These are phyloP conservation scores for Takashimella tepidaria DNA, from an alignment of 1,284 basidiomycete genomes.

Conservation along the genomic window DNA sequence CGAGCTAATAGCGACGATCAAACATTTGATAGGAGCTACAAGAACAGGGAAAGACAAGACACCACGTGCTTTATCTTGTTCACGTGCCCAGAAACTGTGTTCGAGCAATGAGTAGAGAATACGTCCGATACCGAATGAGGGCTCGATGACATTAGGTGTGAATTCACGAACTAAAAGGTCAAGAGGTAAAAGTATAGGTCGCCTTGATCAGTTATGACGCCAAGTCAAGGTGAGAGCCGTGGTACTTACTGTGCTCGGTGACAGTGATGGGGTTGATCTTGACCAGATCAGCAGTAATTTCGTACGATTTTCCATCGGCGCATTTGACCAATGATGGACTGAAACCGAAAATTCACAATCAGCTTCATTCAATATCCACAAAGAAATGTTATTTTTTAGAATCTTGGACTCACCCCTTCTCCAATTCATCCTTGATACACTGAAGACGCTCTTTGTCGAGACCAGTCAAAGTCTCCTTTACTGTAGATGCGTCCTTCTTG, in stretches of 20 bases:
- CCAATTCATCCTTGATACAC: constrained; percentile 68
- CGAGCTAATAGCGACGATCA: constrained; percentile 91
- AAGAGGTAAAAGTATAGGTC: background rate
- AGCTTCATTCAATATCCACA: constrained; percentile 4
- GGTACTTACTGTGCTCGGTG: constrained; percentile 76
- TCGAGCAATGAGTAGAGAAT: constrained; percentile 93
- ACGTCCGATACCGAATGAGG: constrained; percentile 95
- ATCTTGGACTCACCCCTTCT: constrained; percentile 65
- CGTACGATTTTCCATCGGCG: constrained; percentile 64
- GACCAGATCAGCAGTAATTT: constrained; percentile 68
- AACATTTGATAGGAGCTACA: constrained; percentile 93
- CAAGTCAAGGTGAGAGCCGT: no score
- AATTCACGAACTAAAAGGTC: constrained; percentile 72
- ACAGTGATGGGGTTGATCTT: constrained; percentile 76
- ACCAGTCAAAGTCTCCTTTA: constrained; percentile 65
- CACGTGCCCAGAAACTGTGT: constrained; percentile 93
- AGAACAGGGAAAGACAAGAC: constrained; percentile 83
- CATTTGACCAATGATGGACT: constrained; percentile 46
- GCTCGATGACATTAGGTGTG: constrained; percentile 97
- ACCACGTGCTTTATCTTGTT: constrained; percentile 80
- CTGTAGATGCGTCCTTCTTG: constrained; percentile 70
- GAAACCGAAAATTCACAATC: no score
- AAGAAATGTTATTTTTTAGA: no score
- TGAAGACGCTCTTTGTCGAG: constrained; percentile 66
- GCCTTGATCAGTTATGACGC: no score